phyloP scores from a whole-genome alignment of 306 rosid species.

The Trifolium dubium region DNA sequence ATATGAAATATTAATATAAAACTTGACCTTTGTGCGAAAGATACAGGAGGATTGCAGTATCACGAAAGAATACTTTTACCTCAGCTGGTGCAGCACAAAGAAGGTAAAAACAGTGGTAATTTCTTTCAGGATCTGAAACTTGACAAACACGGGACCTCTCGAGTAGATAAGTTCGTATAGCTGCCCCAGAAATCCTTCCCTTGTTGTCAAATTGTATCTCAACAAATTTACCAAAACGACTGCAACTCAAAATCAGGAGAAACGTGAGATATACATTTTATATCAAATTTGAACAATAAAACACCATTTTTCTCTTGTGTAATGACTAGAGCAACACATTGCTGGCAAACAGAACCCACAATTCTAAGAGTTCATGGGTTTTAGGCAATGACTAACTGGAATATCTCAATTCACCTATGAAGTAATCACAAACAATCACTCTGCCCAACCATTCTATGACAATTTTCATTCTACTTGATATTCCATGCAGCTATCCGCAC shows the following conservation, averaged over 20 bases:
- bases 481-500: constrained; percentile 35
- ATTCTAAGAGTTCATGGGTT: constrained; percentile 34
- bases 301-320: background rate
- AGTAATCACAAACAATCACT: constrained; percentile 25
- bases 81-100: constrained; percentile 97
- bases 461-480: constrained; percentile 35
- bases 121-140: constrained; percentile 96
- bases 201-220: constrained; percentile 99
- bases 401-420: background rate
- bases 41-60: constrained; percentile 34
- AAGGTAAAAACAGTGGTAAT: constrained; percentile 98
- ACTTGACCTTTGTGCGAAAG: constrained; percentile 19
- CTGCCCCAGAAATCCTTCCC: constrained; percentile 99
- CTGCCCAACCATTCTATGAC: constrained; percentile 21
- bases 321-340: constrained; percentile 27
- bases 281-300: constrained; percentile 40
- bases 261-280: constrained; percentile 35
- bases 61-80: constrained; percentile 56
- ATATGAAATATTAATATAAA: constrained; percentile 26
- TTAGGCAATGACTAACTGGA: constrained; percentile 21
- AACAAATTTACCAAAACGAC: constrained; percentile 99
- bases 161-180: constrained; percentile 90
- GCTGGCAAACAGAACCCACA: constrained; percentile 25
- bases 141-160: constrained; percentile 99
- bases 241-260: constrained; percentile 59